phyloP scores from a whole-genome alignment of 1,284 basidiomycete genomes.

The Cutaneotrichosporon cutaneum region DNA sequence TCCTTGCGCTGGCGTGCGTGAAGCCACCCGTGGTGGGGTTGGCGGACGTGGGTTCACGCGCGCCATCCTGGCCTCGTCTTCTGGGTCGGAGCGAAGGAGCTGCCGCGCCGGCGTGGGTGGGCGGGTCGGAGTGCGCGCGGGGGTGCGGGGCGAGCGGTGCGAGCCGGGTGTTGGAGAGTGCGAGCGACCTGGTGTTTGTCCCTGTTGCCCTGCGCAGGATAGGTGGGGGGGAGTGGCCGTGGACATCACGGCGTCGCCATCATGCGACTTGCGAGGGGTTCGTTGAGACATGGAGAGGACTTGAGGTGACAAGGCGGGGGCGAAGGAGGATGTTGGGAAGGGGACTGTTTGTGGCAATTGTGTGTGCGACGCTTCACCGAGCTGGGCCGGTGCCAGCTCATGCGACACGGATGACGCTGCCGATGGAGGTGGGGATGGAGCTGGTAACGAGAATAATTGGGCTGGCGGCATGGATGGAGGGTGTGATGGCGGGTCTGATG shows the following conservation, averaged over 20 bases:
- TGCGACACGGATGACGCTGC: too few species aligned
- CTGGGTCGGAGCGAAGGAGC: conserved; percentile 8
- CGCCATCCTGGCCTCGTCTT: conserved; percentile 1
- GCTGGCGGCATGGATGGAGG: not conserved
- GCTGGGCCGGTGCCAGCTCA: too few species aligned
- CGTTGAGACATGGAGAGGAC: not conserved
- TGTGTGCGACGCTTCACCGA: too few species aligned
- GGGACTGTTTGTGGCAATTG: not conserved
- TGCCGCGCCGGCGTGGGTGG: conserved; percentile 11
- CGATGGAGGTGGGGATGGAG: too few species aligned
- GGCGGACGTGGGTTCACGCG: conserved; percentile 12
- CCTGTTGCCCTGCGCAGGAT: not conserved
- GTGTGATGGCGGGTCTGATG: not conserved
- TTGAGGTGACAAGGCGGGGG: not conserved
- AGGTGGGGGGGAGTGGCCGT: not conserved
- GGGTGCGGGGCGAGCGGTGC: not conserved
- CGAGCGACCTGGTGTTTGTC: not conserved
- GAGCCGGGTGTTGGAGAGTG: not conserved
- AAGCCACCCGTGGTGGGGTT: conserved; percentile 12
- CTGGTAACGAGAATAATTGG: too few species aligned
- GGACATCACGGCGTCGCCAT: not conserved
- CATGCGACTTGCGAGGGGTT: not conserved
- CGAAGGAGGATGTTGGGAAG: not conserved
- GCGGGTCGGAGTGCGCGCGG: not conserved
- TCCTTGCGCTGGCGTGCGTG: conserved; percentile 15